Base-by-base conservation (phyloP, 129 eudicot species). In the Deinandra increscens region DNA sequence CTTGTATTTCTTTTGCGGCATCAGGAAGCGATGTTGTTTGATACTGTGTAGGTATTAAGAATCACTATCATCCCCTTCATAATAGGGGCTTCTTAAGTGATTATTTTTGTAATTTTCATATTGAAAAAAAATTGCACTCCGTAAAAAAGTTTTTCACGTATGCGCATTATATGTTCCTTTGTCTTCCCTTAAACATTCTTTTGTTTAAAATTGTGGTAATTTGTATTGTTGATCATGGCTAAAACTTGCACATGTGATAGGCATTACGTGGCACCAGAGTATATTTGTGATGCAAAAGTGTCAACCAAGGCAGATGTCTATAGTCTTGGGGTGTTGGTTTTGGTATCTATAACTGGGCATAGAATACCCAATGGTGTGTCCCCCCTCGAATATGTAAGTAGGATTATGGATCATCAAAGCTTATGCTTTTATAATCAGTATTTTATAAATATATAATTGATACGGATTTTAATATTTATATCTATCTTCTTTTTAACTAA, bases 221-320 rank as follows among this genome's bases (percentile, higher is more conserved):
- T 46, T n/a, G 20, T 4, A 4, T 46, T 46, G 20, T 14, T 46
- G 7, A 46, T n/a, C 6, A 34, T 43, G 14, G 18, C 20, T 64
- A 45, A 67, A 31, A 33, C 9, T 5, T 17, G 18, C 15, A 31
- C 18, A 17, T 29, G 72, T 31, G 72, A 19, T 34, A 68, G 61
- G 34, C 19, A 3, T 15, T 51, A 10, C 61, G 15, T 17, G 61
- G 34, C 44, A 67, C 60, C 45, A 0, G 60, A 67, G 43, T 15
- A 5, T 29, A 4, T 17, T 1, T 0, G 1, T 3, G 0, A 0
- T 1, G 19, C 4, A 50, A 0, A 23, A 17, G 3, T 53, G 20
- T 50, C 64, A 53, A 53, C 48, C 64, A 69, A 69, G 38, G 22
- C 19, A 36, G 73, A 69, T 37, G 73, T 51, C 64, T 69, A 36